Evolutionary conservation across 495 filamentous ascomycete genomes (phyloP), one percentile per base, ranked within the genome.

Genomic region (Penicillium bovifimosum): DNA sequence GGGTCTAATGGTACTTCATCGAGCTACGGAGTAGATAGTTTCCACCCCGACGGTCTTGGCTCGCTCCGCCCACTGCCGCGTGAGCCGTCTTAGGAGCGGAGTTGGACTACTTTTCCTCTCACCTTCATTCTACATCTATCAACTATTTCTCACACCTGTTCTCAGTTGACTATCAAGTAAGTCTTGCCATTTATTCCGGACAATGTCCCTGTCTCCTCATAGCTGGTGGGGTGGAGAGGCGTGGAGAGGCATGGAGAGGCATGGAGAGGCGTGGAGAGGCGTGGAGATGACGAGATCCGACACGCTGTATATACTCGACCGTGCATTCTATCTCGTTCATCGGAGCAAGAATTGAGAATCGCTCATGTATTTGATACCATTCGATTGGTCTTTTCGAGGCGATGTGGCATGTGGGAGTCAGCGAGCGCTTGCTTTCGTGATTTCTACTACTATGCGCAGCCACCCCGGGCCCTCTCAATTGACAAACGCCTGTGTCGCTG

Each of bases 1-100:
- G 6, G 32, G 36, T 26, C 11, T 47, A 46, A 46, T n/a, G n/a
- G n/a, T n/a, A 24, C 20, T 24, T 24, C 20, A 24, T 24, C 20
- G 4, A 35, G 34, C 14, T 36, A 43, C 24, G 17, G 9, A 39
- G 1, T 47, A 28, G 33, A 4, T 47, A 28, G 33, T 42, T 50
- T 58, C 54, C 58, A 63, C 56, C 53, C 52, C 56, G 47, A 43
- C 54, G 52, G 52, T 58, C 61, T 61, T 64, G 61, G 61, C 61
- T 64, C 39, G 40, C 45, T 53, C 58, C 54, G 42, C 58, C 50
- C 41, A 35, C 32, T 47, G 46, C 36, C 56, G 52, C 55, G 34
- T 42, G 39, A 50, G 39, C 48, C 48, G 48, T 50, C 54, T n/a
- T n/a, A 52, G 50, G 60, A 56, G 56, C 60, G 61, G 58, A 61